These are phyloP conservation scores for Collybia sordida DNA, from an alignment of 768 basidiomycete genomes.

Conservation along the genomic window DNA sequence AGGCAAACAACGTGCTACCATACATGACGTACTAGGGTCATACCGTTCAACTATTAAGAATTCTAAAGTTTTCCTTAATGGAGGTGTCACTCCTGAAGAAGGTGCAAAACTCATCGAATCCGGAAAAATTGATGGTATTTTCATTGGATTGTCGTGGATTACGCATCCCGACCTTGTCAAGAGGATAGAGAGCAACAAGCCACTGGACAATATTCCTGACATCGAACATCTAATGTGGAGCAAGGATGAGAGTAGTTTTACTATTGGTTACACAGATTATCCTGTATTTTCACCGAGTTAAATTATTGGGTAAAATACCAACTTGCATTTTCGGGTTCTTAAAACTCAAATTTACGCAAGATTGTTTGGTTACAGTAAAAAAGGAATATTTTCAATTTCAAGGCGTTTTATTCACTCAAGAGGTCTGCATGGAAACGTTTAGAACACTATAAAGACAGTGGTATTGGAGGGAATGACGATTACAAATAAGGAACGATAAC, in stretches of 20 bases:
- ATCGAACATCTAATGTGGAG: slow-evolving; percentile 25
- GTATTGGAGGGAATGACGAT: too few relatives aligned
- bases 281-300: too few relatives aligned
- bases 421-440: too few relatives aligned
- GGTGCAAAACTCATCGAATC: slow-evolving; percentile 31
- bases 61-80: slow-evolving; percentile 37
- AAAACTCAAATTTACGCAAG: too few relatives aligned
- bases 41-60: slow-evolving; percentile 35
- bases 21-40: slow-evolving; percentile 39
- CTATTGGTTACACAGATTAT: slow-evolving; percentile 37
- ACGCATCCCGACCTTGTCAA: slow-evolving; percentile 40
- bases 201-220: slow-evolving; percentile 31
- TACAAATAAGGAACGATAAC: too few relatives aligned
- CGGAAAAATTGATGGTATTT: slow-evolving; percentile 34
- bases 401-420: too few relatives aligned
- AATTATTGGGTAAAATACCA: too few relatives aligned
- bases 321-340: too few relatives aligned
- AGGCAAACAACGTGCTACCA: slow-evolving; percentile 34
- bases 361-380: too few relatives aligned
- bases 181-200: slow-evolving; percentile 32
- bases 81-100: slow-evolving; percentile 33
- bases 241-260: slow-evolving; percentile 19
- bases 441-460: too few relatives aligned
- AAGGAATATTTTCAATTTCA: too few relatives aligned
- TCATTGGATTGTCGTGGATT: slow-evolving; percentile 36